phyloP scores from a whole-genome alignment of 768 basidiomycete species.

The Leucosporidium creatinivorum region DNA sequence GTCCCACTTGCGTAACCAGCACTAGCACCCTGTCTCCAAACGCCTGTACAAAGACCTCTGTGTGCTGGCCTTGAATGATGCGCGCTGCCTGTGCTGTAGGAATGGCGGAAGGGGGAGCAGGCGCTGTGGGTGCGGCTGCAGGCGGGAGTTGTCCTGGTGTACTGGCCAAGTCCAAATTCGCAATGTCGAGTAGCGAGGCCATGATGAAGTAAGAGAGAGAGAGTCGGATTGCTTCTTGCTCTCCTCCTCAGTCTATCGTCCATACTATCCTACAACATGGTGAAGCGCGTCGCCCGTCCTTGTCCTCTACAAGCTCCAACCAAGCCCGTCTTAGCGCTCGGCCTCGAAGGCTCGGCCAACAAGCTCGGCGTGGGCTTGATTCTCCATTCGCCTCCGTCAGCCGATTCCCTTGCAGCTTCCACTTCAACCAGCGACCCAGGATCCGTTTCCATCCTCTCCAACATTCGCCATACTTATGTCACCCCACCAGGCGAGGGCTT shows the following conservation, averaged over 20 bases:
- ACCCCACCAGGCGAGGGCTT: conserved; percentile 98
- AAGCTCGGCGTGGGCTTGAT: conserved; percentile 93
- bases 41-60: conserved; percentile 68
- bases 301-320: too few species aligned
- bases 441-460: conserved; percentile 75
- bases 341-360: conserved; percentile 95
- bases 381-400: conserved; percentile 54
- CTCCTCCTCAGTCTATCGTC: too few species aligned
- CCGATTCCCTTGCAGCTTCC: background rate
- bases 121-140: background rate
- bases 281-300: too few species aligned
- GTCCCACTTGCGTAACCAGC: conserved; percentile 82
- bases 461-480: conserved; percentile 95
- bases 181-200: conserved; percentile 20
- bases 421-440: conserved; percentile 12
- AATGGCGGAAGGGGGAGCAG: conserved; percentile 31
- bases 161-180: conserved; percentile 21
- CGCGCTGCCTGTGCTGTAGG: conserved; percentile 52
- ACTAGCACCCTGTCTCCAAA: conserved; percentile 76
- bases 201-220: background rate
- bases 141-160: conserved; percentile 2
- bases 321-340: conserved; percentile 61
- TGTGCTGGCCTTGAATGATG: conserved; percentile 53
- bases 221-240: too few species aligned
- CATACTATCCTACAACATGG: too few species aligned